Conservation (phyloP, 2,329 filamentous ascomycete genomes). For the Sarocladium kiliense region DNA sequence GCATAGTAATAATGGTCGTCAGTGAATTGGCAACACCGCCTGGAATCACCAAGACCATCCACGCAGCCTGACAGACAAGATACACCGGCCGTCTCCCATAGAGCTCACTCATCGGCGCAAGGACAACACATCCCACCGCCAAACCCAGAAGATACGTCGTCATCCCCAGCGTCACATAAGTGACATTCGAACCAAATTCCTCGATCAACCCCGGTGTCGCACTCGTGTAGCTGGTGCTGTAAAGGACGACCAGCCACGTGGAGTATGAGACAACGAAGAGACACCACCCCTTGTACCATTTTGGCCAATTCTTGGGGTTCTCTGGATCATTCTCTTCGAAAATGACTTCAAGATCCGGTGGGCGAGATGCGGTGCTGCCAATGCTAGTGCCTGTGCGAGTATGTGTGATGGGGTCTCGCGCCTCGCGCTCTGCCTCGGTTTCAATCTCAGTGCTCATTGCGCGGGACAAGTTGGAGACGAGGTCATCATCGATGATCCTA, state of each 20-base stretch:
- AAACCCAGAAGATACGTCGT: constrained; percentile 76
- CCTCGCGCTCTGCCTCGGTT: constrained; percentile 33
- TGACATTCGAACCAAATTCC: constrained; percentile 57
- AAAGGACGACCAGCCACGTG: constrained; percentile 55
- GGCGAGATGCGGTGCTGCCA: constrained; percentile 36
- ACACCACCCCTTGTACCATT: constrained; percentile 40
- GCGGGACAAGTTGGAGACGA: constrained; percentile 25
- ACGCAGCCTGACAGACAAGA: constrained; percentile 57
- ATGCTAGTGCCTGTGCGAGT: constrained; percentile 37
- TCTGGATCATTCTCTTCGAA: constrained; percentile 59
- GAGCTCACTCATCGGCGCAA: constrained; percentile 70
- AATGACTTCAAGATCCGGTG: constrained; percentile 66
- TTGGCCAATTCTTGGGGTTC: constrained; percentile 64
- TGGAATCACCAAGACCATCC: constrained; percentile 65
- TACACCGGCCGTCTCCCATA: constrained; percentile 68
- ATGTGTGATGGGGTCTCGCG: constrained; percentile 40
- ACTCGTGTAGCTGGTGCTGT: constrained; percentile 75
- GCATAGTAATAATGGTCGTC: constrained; percentile 60
- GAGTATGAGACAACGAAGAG: constrained; percentile 40
- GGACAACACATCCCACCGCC: constrained; percentile 63
- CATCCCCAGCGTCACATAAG: constrained; percentile 66
- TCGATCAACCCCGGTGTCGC: constrained; percentile 63
- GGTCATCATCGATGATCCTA: constrained; percentile 16
- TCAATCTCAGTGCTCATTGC: constrained; percentile 27
- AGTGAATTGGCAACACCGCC: constrained; percentile 65